phyloP scores from a whole-genome alignment of 176 grass and related monocot species.

The Avena insularis region DNA sequence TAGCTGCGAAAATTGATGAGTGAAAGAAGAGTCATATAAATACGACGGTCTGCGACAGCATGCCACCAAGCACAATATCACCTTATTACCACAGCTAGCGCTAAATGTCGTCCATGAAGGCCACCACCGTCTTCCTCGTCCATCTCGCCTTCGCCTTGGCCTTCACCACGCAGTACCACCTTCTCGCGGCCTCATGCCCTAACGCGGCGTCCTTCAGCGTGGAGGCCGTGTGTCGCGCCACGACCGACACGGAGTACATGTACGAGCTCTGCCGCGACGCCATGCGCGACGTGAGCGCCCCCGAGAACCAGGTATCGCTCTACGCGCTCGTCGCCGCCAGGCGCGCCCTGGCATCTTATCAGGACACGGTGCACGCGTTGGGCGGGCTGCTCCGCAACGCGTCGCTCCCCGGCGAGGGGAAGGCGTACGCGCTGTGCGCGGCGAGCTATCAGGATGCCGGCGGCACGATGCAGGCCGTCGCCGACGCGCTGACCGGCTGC shows the following conservation, averaged over 20 bases:
- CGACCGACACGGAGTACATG: not conserved
- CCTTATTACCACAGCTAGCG: not conserved
- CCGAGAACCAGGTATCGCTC: not conserved
- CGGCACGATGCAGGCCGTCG: not conserved
- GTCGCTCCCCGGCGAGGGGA: not conserved
- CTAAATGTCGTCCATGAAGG: not conserved
- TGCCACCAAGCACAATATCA: not conserved
- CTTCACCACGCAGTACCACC: not conserved
- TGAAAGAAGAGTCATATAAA: not conserved
- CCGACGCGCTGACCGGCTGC: not conserved
- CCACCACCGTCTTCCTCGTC: not conserved
- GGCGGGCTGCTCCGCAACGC: not conserved
- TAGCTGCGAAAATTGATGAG: not conserved
- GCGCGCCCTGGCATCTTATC: not conserved
- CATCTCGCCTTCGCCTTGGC: not conserved
- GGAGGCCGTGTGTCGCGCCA: not conserved
- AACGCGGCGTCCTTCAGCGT: not conserved
- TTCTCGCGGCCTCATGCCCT: not conserved
- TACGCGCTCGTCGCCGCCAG: conserved; percentile 31
- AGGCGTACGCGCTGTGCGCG: not conserved
- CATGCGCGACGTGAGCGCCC: not conserved
- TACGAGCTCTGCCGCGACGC: conserved; percentile 31
- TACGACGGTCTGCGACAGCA: not conserved
- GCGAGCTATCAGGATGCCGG: not conserved
- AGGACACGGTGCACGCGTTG: not conserved